Evolutionary conservation across 2,329 filamentous ascomycete species (phyloP), one percentile per base, ranked within the genome.

Genomic region (Phoma sp.): DNA sequence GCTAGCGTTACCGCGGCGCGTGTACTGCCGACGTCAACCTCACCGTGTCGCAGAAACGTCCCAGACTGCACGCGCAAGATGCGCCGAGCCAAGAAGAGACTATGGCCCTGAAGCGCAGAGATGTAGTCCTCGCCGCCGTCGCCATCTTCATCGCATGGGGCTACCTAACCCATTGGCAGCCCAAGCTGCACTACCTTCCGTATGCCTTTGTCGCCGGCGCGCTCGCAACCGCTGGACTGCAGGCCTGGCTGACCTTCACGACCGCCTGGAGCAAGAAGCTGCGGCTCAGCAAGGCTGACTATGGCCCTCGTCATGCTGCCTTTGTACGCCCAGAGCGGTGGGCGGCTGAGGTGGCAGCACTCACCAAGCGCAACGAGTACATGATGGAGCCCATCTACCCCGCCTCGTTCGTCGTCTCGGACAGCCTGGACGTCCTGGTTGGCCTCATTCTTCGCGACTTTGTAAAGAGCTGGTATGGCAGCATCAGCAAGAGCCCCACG

Each of bases 71-170:
- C 61, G 46, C 69, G 46, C 69, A 74, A 74, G 64, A 75, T 75
- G 73, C 71, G 47, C 62, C 63, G 51, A 68, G 68, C 67, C 65
- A 72, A 70, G 67, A 68, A 73, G 75, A 72, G 74, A 80, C 90
- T 89, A 87, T 85, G 82, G 82, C 91, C 80, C 85, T 86, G 81
- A 85, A 86, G 79, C 86, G 85, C 82, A 73, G 74, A 72, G 84
- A 92, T 84, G 82, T 88, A 76, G 82, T 86, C 74, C 76, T 90
- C 76, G 86, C 87, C 74, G 84, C 83, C 75, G 75, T 89, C 74
- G 86, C 83, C 75, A 84, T 82, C 75, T 91, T 96, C 77, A 81
- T 97, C 74, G 88, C 91, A 73, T 98, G 94, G 94, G 90, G 91
- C 60, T 88, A 93, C 74, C 84, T 89, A 57, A 88, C 91, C 64